Percentiles rank a stretch among this genome's conserved stretches.
Conservation (phyloP, 345 rosid genomes). For the Eutrema yunnanense region DNA sequence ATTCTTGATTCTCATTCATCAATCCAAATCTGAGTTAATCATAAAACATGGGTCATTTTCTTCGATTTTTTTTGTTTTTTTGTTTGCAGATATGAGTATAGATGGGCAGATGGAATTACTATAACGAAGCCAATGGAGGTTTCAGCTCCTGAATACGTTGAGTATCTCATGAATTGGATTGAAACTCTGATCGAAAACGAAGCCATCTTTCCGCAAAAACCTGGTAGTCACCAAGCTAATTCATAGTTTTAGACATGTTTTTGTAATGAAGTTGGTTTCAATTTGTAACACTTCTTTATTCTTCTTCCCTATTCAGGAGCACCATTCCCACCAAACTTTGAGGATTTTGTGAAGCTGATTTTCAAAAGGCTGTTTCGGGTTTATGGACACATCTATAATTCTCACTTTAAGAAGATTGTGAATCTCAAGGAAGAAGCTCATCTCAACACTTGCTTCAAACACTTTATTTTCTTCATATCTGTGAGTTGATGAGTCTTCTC, state of each 20-base stretch:
- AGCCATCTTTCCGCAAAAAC: slow-evolving; percentile 73
- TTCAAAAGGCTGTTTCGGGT: slow-evolving; percentile 73
- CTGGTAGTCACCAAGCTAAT: slow-evolving; percentile 33
- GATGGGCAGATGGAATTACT: slow-evolving; percentile 87
- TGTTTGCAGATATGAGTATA: slow-evolving; percentile 69
- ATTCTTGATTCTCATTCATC: not conserved
- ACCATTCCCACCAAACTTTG: slow-evolving; percentile 85
- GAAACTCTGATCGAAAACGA: slow-evolving; percentile 73
- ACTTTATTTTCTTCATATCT: slow-evolving; percentile 65
- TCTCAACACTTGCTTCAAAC: slow-evolving; percentile 92
- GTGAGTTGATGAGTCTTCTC: slow-evolving; percentile 42
- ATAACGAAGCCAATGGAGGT: slow-evolving; percentile 75
- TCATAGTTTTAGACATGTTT: not conserved
- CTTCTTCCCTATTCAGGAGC: slow-evolving; percentile 34
- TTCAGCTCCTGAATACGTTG: slow-evolving; percentile 89
- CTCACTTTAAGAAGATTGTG: slow-evolving; percentile 78
- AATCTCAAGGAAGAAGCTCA: slow-evolving; percentile 82
- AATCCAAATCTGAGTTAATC: not conserved
- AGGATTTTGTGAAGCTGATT: slow-evolving; percentile 76
- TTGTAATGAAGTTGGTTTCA: not conserved
- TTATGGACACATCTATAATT: slow-evolving; percentile 83
- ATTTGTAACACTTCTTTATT: not conserved
- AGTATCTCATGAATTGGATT: slow-evolving; percentile 85
- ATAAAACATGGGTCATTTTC: not conserved
- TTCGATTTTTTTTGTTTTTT: not conserved